Base-by-base conservation (phyloP, 805 yeast species). In the Nakazawaea ambrosiae region DNA sequence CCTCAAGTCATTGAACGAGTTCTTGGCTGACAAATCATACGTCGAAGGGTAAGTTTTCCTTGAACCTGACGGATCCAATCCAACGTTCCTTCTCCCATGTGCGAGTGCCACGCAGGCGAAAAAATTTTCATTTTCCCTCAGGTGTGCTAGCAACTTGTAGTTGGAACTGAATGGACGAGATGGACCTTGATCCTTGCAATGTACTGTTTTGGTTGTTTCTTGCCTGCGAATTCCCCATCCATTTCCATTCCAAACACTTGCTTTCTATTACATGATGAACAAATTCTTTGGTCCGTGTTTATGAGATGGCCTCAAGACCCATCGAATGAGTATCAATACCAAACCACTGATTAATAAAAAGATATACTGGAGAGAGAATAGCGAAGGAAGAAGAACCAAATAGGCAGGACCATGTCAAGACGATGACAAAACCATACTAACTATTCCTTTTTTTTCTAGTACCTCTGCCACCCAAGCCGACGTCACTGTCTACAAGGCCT, bases 301-400 rank as follows among this genome's bases (percentile, higher is more conserved):
- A 81, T 77, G 95, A 86, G 84, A 88, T 80, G 94, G 86, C 69
- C 66, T 80, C 75, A 83, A 83, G 90, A 81, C 94, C 95, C 89
- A 81, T 84, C 79, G 78, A 55, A 80, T 86, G 95, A 85, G 89
- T 83, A 85, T 78, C 78, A 81, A 65, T 68, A 52, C 65, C 63
- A 62, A 31, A 33, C 41, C 27, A 33, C 37, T 38, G 37, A 33
- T 33, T 22, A 8, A 10, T 8, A 22, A 22, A 22, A 6, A 33
- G n/a, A n/a, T n/a, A n/a, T n/a, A n/a, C n/a, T n/a, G n/a, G n/a
- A n/a, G n/a, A n/a, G n/a, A n/a, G n/a, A n/a, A n/a, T n/a, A n/a
- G n/a, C n/a, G n/a, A n/a, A n/a, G n/a, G n/a, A n/a, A n/a, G n/a
- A n/a, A n/a, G n/a, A n/a, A n/a, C n/a, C n/a, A n/a, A n/a, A n/a